These are phyloP conservation scores for Pseudoturritis turrita DNA, from an alignment of 345 rosid genomes.

Conservation along the genomic window DNA sequence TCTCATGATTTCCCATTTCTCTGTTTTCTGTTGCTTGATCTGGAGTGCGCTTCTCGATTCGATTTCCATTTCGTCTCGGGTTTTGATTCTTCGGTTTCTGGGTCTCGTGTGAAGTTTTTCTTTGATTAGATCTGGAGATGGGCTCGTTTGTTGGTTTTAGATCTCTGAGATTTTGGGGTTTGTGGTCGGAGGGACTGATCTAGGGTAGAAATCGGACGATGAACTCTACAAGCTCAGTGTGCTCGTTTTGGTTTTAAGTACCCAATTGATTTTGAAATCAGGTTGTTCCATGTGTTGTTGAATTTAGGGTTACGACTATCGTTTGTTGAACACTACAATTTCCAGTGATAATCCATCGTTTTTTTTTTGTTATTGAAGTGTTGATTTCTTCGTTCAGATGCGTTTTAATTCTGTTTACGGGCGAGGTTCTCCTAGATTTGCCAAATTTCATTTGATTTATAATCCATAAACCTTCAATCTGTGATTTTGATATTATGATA, in stretches of 20 bases:
- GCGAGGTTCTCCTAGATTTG: too few species aligned
- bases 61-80: conserved; percentile 11
- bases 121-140: conserved; percentile 22
- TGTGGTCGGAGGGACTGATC: conserved; percentile 2
- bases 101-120: not conserved
- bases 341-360: not conserved
- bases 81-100: conserved; percentile 7
- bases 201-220: not conserved
- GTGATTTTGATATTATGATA: not conserved
- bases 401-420: not conserved
- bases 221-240: not conserved
- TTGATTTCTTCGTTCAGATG: not conserved
- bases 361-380: not conserved
- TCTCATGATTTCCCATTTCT: not conserved
- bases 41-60: conserved; percentile 7
- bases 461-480: not conserved
- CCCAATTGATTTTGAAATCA: not conserved
- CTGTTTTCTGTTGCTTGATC: not conserved
- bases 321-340: not conserved
- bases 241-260: not conserved
- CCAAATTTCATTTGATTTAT: not conserved
- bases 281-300: not conserved
- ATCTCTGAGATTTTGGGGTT: conserved; percentile 27
- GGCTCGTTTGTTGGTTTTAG: conserved; percentile 11
- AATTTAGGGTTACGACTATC: not conserved